phyloP scores from a whole-genome alignment of 768 basidiomycete species.

The Pilatotrama ljubarskyi region DNA sequence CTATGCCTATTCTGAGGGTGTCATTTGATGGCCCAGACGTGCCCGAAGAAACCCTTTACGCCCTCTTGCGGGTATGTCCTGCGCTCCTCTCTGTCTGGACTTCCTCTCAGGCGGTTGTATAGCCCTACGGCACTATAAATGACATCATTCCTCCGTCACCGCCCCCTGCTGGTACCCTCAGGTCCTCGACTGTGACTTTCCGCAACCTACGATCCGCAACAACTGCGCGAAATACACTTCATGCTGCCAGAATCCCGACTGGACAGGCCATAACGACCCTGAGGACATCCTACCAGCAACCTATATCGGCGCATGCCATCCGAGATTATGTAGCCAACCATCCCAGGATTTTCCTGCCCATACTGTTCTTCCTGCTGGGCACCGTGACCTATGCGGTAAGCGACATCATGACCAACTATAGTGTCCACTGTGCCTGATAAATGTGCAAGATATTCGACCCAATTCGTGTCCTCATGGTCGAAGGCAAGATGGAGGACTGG shows the following conservation, averaged over 20 bases:
- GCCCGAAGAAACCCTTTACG: constrained; percentile 75
- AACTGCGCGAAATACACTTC: constrained; percentile 79
- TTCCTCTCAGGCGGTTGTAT: constrained; percentile 9
- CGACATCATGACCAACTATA: not conserved
- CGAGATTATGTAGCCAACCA: constrained; percentile 85
- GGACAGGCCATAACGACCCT: constrained; percentile 40
- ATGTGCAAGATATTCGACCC: constrained; percentile 82
- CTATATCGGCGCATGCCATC: constrained; percentile 63
- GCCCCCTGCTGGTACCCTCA: constrained; percentile 58
- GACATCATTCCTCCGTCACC: constrained; percentile 63
- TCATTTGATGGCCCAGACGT: constrained; percentile 89
- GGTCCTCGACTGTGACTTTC: constrained; percentile 57
- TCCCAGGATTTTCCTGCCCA: constrained; percentile 79
- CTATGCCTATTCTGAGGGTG: constrained; percentile 71
- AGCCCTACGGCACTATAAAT: constrained; percentile 83
- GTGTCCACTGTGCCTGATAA: not conserved
- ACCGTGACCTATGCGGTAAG: constrained; percentile 84
- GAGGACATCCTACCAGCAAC: constrained; percentile 58
- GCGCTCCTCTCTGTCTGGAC: not conserved
- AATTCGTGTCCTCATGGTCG: constrained; percentile 79
- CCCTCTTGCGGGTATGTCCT: constrained; percentile 69
- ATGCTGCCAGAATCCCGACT: constrained; percentile 47
- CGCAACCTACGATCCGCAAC: constrained; percentile 65
- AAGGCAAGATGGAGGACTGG: constrained; percentile 80
- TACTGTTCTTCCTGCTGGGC: constrained; percentile 86